Percentiles rank a stretch among this genome's conserved stretches.
Conservation (phyloP, 2,329 filamentous ascomycete genomes). For the Talaromyces rugulosus region DNA sequence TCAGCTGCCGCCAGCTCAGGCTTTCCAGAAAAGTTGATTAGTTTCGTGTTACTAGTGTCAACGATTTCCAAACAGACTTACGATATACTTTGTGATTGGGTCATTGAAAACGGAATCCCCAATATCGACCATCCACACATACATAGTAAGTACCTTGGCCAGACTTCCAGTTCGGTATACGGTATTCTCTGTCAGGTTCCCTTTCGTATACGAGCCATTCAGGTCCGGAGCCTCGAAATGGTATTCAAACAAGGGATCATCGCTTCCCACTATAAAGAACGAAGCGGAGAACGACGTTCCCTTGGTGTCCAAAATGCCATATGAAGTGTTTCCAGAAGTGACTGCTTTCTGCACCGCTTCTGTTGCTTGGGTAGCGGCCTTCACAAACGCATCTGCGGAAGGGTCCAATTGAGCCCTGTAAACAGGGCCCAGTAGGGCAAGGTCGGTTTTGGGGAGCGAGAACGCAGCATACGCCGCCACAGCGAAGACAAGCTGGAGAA, state of each 20-base stretch:
- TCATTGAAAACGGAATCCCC: conserved; percentile 2
- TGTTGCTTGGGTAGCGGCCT: background rate
- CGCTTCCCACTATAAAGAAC: background rate
- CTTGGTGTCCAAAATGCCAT: background rate
- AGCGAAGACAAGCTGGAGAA: background rate
- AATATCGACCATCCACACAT: conserved; percentile 4
- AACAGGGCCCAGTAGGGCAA: background rate
- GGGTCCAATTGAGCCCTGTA: conserved; percentile 1
- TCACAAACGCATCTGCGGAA: background rate
- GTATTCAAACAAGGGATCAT: conserved; percentile 2
- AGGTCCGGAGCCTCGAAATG: conserved; percentile 4
- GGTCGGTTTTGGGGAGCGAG: background rate
- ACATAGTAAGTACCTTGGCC: conserved; percentile 1
- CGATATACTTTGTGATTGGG: conserved; percentile 5
- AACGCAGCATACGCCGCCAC: background rate
- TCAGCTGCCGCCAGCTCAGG: background rate
- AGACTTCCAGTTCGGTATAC: conserved; percentile 4
- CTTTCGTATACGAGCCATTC: background rate
- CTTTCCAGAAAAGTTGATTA: background rate
- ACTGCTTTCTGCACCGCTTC: background rate
- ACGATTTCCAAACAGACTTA: background rate
- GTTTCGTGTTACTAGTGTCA: background rate
- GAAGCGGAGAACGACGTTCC: conserved; percentile 1
- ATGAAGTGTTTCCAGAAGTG: background rate
- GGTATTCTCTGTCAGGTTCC: background rate